Evolutionary conservation across 2,329 filamentous ascomycete genomes (phyloP), one percentile per base, ranked within the genome.

Genomic region (Pseudogymnoascus sp.): DNA sequence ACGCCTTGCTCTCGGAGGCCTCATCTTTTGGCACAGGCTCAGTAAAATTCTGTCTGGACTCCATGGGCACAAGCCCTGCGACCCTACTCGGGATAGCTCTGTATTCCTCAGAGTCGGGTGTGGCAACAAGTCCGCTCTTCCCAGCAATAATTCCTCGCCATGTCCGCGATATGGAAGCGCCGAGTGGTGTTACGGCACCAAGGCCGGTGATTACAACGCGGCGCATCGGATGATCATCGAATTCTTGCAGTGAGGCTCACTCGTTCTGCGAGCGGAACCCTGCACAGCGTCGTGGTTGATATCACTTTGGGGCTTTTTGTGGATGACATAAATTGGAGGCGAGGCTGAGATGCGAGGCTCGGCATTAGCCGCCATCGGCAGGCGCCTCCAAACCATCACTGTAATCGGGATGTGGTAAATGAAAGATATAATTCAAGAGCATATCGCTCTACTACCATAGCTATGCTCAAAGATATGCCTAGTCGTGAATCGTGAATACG

Each of bases 151-250:
- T 85, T 62, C 90, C 88, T 66, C 79, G 82, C 95, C 95, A 99
- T 66, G 90, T 90, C 64, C 80, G 85, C 68, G 85, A 85, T 67
- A 90, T 82, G 67, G 92, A 92, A 65, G 96, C 86, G 67, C 90
- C 93, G 25, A 97, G 80, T 65, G 93, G 93, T 69, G 90, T 92
- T 71, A 95, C 83, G 73, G 89, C 90, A 67, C 91, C 90, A 61
- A 95, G 80, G 72, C 91, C 90, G 62, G 91, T 95, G 74, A 95
- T 87, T 71, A 93, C 91, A 70, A 95, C 90, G 71, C 90, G 86
- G 73, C 86, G 83, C 73, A 75, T 75, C 66, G 62, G 71, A 62
- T 61, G 37, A 69, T 68, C 71, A 72, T 73, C 19, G 48, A 54
- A 16, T 28, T 48, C 19, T 48, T 19, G 14, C 48, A 31, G 7